Percentiles rank a stretch among this genome's conserved stretches.
Evolutionary conservation across 2,329 filamentous ascomycete genomes (phyloP).

Genomic region (Thielaviopsis punctulata): DNA sequence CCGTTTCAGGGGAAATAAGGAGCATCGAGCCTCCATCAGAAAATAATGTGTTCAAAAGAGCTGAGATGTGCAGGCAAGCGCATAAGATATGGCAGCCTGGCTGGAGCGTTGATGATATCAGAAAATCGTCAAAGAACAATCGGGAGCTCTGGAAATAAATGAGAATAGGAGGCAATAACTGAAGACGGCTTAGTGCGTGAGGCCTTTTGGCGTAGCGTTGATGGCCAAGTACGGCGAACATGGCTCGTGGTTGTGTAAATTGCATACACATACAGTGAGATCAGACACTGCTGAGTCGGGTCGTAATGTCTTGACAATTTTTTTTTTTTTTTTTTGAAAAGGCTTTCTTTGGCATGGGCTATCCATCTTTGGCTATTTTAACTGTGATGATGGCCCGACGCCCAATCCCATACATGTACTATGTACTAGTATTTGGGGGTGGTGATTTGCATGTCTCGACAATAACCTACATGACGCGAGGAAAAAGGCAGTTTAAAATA

Average conservation of each 20-base stretch:
- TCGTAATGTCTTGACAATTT: conserved; percentile 18
- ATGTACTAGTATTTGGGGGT: conserved; percentile 64
- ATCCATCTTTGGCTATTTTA: conserved; percentile 25
- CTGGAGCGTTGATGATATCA: not conserved
- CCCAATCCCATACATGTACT: conserved; percentile 94
- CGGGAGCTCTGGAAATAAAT: not conserved
- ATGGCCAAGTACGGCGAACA: conserved; percentile 59
- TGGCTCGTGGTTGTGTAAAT: conserved; percentile 88
- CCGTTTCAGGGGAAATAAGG: conserved; percentile 7
- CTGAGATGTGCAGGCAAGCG: not conserved
- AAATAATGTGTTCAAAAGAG: not conserved
- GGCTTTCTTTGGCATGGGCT: conserved; percentile 91
- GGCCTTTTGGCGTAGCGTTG: conserved; percentile 54
- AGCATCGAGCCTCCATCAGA: not conserved
- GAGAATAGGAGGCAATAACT: not conserved
- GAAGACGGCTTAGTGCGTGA: conserved; percentile 41
- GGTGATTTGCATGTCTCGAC: conserved; percentile 28
- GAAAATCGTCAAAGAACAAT: not conserved
- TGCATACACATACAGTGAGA: conserved; percentile 20
- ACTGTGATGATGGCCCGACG: conserved; percentile 71
- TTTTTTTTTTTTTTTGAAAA: conserved; percentile 57
- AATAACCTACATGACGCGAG: conserved; percentile 6
- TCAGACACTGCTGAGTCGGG: conserved; percentile 31
- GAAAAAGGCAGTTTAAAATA: too few species aligned
- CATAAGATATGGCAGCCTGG: not conserved